Evolutionary conservation across 2,329 filamentous ascomycete species (phyloP), one percentile per base, ranked within the genome.

Genomic region (Hypoxylon sp.): DNA sequence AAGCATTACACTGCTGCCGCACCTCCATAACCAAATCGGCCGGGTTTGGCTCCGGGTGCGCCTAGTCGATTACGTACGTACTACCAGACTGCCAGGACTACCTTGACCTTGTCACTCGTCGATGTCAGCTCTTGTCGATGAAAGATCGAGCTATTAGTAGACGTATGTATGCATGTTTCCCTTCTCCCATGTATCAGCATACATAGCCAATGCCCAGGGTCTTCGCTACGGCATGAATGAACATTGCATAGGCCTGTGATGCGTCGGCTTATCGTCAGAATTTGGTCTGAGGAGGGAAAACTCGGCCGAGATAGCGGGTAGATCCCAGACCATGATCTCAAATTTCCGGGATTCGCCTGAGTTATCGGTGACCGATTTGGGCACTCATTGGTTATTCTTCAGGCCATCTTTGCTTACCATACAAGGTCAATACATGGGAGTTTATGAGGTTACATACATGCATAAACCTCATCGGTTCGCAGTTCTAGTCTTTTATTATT

Each of bases 31-130:
- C 54, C 48, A 41, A 15, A 61, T 3, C 59, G 30, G 47, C 54
- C 55, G 58, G 58, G 50, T 47, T 49, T 39, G 17, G 44, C 58
- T 59, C 56, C 55, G 65, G 37, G 13, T 52, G 20, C 39, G 37
- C 32, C 46, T 52, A 59, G 52, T 65, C 52, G 44, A 62, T 65
- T 65, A 65, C 65, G 54, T 59, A 47, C 57, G 61, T 67, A 62
- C 34, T 48, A 56, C 19, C 41, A 46, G 20, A 46, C 19, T 20
- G n/a, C 39, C 39, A 43, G 39, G 19, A 20, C 39, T 43, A 43
- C 32, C 32, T 34, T 4, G 39, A 20, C 39, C 39, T 43, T 43
- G 41, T 46, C 6, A 17, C 39, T 43, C 20, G 41, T 46, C 19
- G 20, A 46, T 22, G 41, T n/a, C n/a, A n/a, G n/a, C n/a, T n/a